Evolutionary conservation across 1,139 yeast species (phyloP).

Genomic region (Candida glucosophila): DNA sequence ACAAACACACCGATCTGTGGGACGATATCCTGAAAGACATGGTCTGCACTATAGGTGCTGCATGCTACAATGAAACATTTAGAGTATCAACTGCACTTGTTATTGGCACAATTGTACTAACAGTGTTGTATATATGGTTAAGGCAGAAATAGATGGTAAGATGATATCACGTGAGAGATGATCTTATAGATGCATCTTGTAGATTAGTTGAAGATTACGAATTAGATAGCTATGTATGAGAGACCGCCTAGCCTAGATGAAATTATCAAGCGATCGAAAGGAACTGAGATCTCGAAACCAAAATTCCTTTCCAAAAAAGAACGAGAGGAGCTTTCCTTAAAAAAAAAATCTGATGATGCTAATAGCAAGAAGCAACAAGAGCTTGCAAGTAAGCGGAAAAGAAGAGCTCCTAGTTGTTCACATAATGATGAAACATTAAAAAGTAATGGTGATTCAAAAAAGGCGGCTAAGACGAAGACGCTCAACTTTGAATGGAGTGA

Average conservation of each 20-base stretch:
- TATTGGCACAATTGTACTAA: constrained; percentile 12
- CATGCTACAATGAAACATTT: constrained; percentile 33
- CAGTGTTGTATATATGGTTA: constrained; percentile 16
- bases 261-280: constrained; percentile 18
- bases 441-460: constrained; percentile 3
- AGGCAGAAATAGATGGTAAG: no score
- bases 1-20: constrained; percentile 19
- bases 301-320: constrained; percentile 42
- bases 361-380: constrained; percentile 6
- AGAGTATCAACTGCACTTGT: constrained; percentile 23
- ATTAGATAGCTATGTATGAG: constrained; percentile 9
- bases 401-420: constrained; percentile 4
- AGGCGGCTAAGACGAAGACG: constrained; percentile 14
- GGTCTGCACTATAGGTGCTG: constrained; percentile 29
- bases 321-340: constrained; percentile 21
- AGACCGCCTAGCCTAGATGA: constrained; percentile 38
- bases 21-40: constrained; percentile 13
- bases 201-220: no score
- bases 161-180: no score
- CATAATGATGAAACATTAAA: constrained; percentile 5
- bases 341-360: constrained; percentile 11
- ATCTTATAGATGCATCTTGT: not conserved
- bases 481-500: constrained; percentile 68
- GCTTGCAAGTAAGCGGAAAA: constrained; percentile 1
- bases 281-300: constrained; percentile 18